Evolutionary conservation across 2,329 filamentous ascomycete genomes (phyloP).

Genomic region (Leptosphaerulina australis): DNA sequence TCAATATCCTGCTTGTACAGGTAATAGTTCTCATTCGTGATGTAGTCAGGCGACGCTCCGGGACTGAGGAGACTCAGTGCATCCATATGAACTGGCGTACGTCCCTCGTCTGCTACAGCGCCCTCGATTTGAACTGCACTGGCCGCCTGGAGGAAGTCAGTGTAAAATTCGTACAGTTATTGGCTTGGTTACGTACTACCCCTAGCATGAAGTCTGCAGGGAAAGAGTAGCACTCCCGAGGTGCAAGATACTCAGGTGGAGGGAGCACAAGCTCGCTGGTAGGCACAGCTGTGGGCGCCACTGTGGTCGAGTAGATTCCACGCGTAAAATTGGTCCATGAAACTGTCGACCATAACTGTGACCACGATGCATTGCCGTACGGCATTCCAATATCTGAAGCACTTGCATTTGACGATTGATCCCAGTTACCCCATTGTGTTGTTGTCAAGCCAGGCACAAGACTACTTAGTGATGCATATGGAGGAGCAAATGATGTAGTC

Average conservation of each 20-base stretch:
- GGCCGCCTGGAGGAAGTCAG: conserved; percentile 20
- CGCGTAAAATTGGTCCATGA: conserved; percentile 47
- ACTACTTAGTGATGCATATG: conserved; percentile 43
- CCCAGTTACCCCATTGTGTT: conserved; percentile 53
- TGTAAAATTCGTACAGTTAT: not conserved
- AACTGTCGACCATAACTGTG: conserved; percentile 45
- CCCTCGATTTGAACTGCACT: conserved; percentile 40
- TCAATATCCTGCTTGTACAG: conserved; percentile 64
- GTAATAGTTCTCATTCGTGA: conserved; percentile 60
- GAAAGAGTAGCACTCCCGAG: conserved; percentile 58
- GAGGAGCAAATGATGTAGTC: conserved; percentile 46
- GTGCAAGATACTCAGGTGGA: conserved; percentile 58
- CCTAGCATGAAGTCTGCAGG: conserved; percentile 53
- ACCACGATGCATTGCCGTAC: conserved; percentile 51
- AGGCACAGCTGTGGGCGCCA: conserved; percentile 61
- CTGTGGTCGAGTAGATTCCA: conserved; percentile 58
- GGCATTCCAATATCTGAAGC: conserved; percentile 45
- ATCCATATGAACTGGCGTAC: conserved; percentile 33
- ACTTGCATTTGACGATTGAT: conserved; percentile 43
- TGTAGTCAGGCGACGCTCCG: conserved; percentile 20
- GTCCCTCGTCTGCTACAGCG: conserved; percentile 41
- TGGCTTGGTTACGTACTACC: conserved; percentile 14
- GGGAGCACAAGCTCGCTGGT: conserved; percentile 62
- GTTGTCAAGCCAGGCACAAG: conserved; percentile 47
- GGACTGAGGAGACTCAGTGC: conserved; percentile 18